These are phyloP conservation scores for Xerocomellus intermedius DNA, from an alignment of 768 basidiomycete genomes.

Conservation along the genomic window DNA sequence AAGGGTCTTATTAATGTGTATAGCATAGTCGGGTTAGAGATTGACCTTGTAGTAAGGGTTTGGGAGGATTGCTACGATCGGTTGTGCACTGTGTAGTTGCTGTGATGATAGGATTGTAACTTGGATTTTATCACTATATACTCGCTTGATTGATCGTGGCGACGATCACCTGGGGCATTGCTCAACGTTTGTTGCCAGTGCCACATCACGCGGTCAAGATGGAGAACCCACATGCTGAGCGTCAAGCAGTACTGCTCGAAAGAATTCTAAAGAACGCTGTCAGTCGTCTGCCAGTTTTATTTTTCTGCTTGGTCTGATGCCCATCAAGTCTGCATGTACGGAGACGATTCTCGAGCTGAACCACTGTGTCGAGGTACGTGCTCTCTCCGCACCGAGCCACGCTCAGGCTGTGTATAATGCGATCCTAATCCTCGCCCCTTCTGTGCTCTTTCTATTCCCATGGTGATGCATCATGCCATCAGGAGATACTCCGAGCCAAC, in stretches of 20 bases:
- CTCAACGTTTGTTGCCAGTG: not conserved
- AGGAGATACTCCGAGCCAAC: conserved; percentile 83
- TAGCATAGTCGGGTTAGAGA: not conserved
- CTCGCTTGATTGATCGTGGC: conserved; percentile 4
- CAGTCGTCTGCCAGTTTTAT: conserved; percentile 24
- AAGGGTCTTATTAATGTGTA: not conserved
- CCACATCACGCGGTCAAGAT: conserved; percentile 39
- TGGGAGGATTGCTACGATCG: conserved; percentile 15
- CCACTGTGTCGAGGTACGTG: conserved; percentile 75
- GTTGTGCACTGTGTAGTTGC: not conserved
- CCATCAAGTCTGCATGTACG: conserved; percentile 84
- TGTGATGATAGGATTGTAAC: not conserved
- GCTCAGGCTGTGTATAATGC: not conserved
- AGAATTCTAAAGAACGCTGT: conserved; percentile 90
- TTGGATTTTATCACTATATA: no score
- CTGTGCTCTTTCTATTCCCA: not conserved
- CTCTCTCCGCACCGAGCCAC: not conserved
- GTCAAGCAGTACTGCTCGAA: conserved; percentile 87
- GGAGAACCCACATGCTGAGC: conserved; percentile 95
- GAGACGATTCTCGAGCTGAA: conserved; percentile 89
- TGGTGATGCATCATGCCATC: not conserved
- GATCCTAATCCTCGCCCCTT: not conserved
- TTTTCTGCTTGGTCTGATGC: not conserved
- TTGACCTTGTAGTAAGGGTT: conserved; percentile 8
- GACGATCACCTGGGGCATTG: not conserved